These are phyloP conservation scores for Mycena rebaudengoi DNA, from an alignment of 768 basidiomycete species.

Conservation along the genomic window DNA sequence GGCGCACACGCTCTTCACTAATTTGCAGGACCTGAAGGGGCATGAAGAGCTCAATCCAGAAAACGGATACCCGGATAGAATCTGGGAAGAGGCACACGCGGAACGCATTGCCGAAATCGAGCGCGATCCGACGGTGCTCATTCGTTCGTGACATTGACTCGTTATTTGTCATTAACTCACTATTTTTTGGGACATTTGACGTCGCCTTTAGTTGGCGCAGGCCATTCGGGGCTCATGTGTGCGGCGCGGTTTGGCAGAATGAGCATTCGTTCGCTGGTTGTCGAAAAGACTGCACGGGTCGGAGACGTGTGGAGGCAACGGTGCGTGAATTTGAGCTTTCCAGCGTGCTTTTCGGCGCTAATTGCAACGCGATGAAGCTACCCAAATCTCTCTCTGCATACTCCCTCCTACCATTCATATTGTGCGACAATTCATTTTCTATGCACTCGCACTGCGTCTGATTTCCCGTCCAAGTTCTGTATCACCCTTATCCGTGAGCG, in stretches of 20 bases:
- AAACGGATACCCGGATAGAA: constrained; percentile 11
- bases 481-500: constrained; percentile 19
- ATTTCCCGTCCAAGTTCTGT: constrained; percentile 7
- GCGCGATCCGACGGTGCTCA: constrained; percentile 30
- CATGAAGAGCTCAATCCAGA: constrained; percentile 28
- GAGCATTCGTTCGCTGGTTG: constrained; percentile 51
- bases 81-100: constrained; percentile 26
- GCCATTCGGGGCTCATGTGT: constrained; percentile 63
- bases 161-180: not conserved
- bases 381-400: constrained; percentile 23
- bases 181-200: not conserved
- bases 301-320: constrained; percentile 56
- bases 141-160: constrained; percentile 7
- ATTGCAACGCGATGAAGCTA: not conserved
- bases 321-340: constrained; percentile 51
- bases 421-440: not conserved
- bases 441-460: not conserved
- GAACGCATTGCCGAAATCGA: constrained; percentile 23
- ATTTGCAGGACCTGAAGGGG: constrained; percentile 26
- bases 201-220: constrained; percentile 51
- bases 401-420: constrained; percentile 4
- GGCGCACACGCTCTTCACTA: constrained; percentile 25
- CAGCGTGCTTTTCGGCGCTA: not conserved
- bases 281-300: constrained; percentile 54
- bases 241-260: constrained; percentile 61